Evolutionary conservation across 257 asterid species (phyloP).

Genomic region (Jaltomata sinuosa): DNA sequence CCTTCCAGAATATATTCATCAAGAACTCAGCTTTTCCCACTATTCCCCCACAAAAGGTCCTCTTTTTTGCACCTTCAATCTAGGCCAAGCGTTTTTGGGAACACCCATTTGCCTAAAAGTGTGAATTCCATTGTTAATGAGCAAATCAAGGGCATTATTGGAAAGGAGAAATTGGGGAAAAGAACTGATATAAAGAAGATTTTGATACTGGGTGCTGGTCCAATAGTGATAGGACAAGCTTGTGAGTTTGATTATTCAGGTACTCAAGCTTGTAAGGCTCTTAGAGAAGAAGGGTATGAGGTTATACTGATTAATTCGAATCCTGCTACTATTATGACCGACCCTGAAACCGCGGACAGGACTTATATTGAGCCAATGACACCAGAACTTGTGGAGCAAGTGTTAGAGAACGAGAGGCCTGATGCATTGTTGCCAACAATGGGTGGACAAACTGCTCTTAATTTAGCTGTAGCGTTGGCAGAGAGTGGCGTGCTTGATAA

Average conservation of each 20-base stretch:
- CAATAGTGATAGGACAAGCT: slow-evolving; percentile 95
- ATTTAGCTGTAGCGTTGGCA: slow-evolving; percentile 86
- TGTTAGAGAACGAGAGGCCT: slow-evolving; percentile 89
- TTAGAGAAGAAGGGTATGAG: slow-evolving; percentile 93
- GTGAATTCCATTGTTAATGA: slow-evolving; percentile 12
- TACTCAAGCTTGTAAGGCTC: slow-evolving; percentile 98
- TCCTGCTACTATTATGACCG: slow-evolving; percentile 98
- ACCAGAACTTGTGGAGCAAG: slow-evolving; percentile 91
- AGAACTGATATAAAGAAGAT: slow-evolving; percentile 86
- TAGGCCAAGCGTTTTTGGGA: slow-evolving; percentile 16
- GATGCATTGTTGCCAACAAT: slow-evolving; percentile 92
- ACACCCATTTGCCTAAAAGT: slow-evolving; percentile 21
- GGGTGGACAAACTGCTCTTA: slow-evolving; percentile 99
- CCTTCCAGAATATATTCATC: slow-evolving; percentile 7
- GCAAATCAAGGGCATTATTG: slow-evolving; percentile 14
- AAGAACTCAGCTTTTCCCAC: slow-evolving; percentile 27
- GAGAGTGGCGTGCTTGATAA: slow-evolving; percentile 92
- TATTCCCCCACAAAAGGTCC: slow-evolving; percentile 7
- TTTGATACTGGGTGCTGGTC: slow-evolving; percentile 94
- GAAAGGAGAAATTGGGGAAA: slow-evolving; percentile 34
- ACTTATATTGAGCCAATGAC: slow-evolving; percentile 99
- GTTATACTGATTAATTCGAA: slow-evolving; percentile 86
- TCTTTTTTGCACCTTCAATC: slow-evolving; percentile 16
- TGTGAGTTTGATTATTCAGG: slow-evolving; percentile 98
- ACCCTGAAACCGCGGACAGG: slow-evolving; percentile 83